These are phyloP conservation scores for Prinsepia uniflora DNA, from an alignment of 306 rosid genomes.

Conservation along the genomic window DNA sequence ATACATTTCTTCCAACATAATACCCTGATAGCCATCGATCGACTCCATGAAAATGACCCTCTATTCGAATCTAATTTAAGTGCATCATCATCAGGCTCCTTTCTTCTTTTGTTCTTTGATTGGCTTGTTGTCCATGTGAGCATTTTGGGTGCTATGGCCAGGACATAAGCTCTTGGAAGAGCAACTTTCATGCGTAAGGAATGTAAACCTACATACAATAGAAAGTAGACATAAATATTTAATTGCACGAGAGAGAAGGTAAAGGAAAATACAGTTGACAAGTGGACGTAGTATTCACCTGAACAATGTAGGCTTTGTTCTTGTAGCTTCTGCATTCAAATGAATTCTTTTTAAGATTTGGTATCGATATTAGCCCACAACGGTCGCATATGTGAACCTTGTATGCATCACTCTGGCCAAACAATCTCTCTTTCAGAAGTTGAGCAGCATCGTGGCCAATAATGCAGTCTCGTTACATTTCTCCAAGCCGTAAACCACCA, in stretches of 20 bases:
- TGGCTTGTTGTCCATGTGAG: conserved; percentile 75
- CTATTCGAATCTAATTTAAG: too few species aligned
- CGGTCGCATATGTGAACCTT: conserved; percentile 90
- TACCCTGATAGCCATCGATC: too few species aligned
- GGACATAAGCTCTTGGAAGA: conserved; percentile 97
- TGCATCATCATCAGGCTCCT: conserved; percentile 41
- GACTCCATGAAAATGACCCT: too few species aligned
- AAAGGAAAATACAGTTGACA: background rate
- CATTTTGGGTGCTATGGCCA: conserved; percentile 99
- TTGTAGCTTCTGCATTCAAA: conserved; percentile 97
- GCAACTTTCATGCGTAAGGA: conserved; percentile 94
- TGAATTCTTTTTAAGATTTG: conserved; percentile 89
- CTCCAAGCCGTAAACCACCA: conserved; percentile 96
- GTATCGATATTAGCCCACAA: conserved; percentile 90
- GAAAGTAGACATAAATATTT: background rate
- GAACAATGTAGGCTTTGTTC: conserved; percentile 95
- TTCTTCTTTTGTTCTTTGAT: conserved; percentile 70
- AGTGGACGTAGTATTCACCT: conserved; percentile 43
- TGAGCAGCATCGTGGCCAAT: conserved; percentile 98
- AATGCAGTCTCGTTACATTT: conserved; percentile 98
- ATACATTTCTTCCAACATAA: too few species aligned
- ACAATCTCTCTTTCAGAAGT: conserved; percentile 85
- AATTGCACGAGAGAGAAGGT: background rate
- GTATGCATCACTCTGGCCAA: conserved; percentile 94
- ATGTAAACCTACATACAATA: conserved; percentile 62